Base-by-base conservation (phyloP, 75 land plant genomes). In the Selaginella moellendorffii region DNA sequence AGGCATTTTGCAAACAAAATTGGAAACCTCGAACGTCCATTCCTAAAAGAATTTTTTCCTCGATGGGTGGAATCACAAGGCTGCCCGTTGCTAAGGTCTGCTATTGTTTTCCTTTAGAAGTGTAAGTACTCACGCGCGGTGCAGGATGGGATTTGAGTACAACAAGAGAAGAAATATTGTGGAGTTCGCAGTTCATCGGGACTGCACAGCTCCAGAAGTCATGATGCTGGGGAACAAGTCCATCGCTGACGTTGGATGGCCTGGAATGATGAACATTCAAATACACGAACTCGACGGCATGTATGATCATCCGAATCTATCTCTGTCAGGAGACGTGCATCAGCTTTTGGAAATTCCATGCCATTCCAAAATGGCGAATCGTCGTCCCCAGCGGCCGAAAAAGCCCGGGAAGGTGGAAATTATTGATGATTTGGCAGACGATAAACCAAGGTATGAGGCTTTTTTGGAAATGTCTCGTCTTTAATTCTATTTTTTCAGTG, bases 221-320 rank as follows among this genome's bases (percentile, higher is more conserved):
- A 26, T 53, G 18, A 54, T 1, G 25, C 51, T 58, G n/a, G 71
- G 42, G 18, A 31, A 52, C 19, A 69, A 69, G 52, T 53, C 58
- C n/a, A 26, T 21, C 27, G 23, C 30, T 26, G 96, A 82, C 61
- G 65, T 62, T 75, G 96, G 98, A 12, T 93, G 98, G 98, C 98
- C 98, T 64, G 98, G 98, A 28, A 88, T 93, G 96, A 93, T 93
- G 98, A 93, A 84, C 51, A 81, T 93, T 28, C 71, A 88, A 27
- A 79, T 86, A 62, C 81, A 88, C 79, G 98, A 93, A 69, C 73
- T 89, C 58, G 96, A 93, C 77, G 96, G 95, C 53, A 82, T 81
- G 80, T 88, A 78, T 76, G 98, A 93, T 67, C 98, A 93, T 80
- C 98, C 97, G 10, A 81, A 74, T 65, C 70, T 93, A 26, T 81